phyloP scores from a whole-genome alignment of 2,329 filamentous ascomycete genomes.

The Amauroascus verrucosus region DNA sequence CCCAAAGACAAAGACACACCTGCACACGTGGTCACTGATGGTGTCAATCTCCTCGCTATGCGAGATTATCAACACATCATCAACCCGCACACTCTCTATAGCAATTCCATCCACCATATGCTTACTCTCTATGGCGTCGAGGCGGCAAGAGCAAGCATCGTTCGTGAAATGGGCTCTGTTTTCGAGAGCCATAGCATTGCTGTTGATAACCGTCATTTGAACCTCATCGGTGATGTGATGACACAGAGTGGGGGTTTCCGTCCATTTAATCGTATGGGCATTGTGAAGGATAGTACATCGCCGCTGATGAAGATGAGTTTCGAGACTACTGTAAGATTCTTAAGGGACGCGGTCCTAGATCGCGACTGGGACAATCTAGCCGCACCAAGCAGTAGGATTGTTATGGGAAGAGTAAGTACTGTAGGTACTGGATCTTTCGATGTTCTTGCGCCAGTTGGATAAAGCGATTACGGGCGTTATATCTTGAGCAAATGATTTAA shows the following conservation, averaged over 20 bases:
- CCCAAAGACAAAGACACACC: conserved; percentile 46
- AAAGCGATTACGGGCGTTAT: conserved; percentile 12
- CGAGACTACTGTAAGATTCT: conserved; percentile 88
- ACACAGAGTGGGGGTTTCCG: conserved; percentile 83
- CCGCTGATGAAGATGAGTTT: conserved; percentile 99
- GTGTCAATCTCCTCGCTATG: conserved; percentile 84
- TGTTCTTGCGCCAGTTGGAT: conserved; percentile 52
- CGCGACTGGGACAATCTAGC: conserved; percentile 81
- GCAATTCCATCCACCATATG: conserved; percentile 85
- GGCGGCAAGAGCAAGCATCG: conserved; percentile 76
- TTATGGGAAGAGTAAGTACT: conserved; percentile 70
- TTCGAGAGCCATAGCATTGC: conserved; percentile 86
- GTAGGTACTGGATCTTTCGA: conserved; percentile 90
- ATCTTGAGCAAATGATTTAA: conserved; percentile 1
- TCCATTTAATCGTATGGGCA: conserved; percentile 83
- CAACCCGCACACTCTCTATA: conserved; percentile 74
- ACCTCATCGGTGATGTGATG: conserved; percentile 95
- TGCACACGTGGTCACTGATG: conserved; percentile 59
- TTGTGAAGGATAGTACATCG: conserved; percentile 66
- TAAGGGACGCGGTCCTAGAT: conserved; percentile 84
- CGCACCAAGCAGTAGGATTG: conserved; percentile 77
- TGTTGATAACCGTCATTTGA: conserved; percentile 85
- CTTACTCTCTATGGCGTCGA: conserved; percentile 84
- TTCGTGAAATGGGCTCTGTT: conserved; percentile 72
- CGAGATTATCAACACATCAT: conserved; percentile 77